Evolutionary conservation across 2,329 filamentous ascomycete genomes (phyloP).

Genomic region (Phaeosphaeria sp.): DNA sequence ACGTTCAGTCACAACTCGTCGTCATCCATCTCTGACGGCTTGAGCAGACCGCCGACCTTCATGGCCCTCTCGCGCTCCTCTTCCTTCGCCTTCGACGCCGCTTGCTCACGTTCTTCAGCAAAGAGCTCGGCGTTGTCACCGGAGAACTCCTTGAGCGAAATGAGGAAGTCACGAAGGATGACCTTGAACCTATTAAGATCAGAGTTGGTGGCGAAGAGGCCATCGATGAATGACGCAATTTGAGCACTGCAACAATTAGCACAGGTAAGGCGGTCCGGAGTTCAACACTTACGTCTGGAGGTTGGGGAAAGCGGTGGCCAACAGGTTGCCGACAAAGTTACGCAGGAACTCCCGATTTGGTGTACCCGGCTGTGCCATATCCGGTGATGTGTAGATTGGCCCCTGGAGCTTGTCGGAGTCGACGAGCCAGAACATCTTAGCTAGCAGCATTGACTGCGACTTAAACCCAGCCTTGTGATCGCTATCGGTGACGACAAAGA

Average conservation of each 20-base stretch:
- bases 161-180: constrained; percentile 94
- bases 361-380: constrained; percentile 83
- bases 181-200: constrained; percentile 95
- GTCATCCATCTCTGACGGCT: constrained; percentile 93
- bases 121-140: constrained; percentile 95
- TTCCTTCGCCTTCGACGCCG: constrained; percentile 81
- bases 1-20: constrained; percentile 78
- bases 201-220: constrained; percentile 85
- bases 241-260: constrained; percentile 69
- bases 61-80: constrained; percentile 90
- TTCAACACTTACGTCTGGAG: constrained; percentile 75
- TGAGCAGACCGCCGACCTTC: constrained; percentile 94
- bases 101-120: constrained; percentile 92
- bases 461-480: constrained; percentile 99
- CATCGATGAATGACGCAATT: constrained; percentile 88
- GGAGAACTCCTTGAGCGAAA: constrained; percentile 95
- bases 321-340: constrained; percentile 82
- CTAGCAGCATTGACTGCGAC: constrained; percentile 90
- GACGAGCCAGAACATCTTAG: constrained; percentile 97
- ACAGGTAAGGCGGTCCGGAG: not conserved
- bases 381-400: constrained; percentile 79
- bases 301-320: constrained; percentile 92
- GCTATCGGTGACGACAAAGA: constrained; percentile 96
- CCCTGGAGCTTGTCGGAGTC: constrained; percentile 88
- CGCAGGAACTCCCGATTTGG: constrained; percentile 89